Evolutionary conservation across 1,284 basidiomycete species (phyloP), one percentile per base, ranked within the genome.

Genomic region (Ceratobasidium sp.): DNA sequence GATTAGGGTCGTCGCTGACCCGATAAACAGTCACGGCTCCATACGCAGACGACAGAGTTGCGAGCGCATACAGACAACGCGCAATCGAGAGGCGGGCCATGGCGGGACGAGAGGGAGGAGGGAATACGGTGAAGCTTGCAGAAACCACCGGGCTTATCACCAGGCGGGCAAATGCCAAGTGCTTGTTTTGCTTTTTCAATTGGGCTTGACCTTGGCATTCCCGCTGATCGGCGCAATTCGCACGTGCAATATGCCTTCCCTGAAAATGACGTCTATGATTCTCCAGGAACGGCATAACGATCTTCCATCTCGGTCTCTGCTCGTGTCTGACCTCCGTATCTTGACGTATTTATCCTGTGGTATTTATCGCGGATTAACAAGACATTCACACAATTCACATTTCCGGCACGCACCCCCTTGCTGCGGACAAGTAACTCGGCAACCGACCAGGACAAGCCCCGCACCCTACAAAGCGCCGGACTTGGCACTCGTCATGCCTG

Each of bases 61-160:
- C 70, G 10, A 64, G 26, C n/a, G 64, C 64, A 66, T 50, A 66
- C 13, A 50, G 42, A n/a, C 46, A 66, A 44, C 64, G 64, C 44
- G 26, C 44, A 50, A 66, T 26, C 57, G 56, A 74, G 59, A 74
- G 59, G 10, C 70, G 70, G 70, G 70, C 57, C 70, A 74, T 74
- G 42, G 70, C 44, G 44, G 54, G 17, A 26, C 10, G 44, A 26
- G 56, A 42, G 40, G 46, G 26, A 33, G 33, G 13, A 40, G 56
- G 17, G 3, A 33, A 17, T 3, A 46, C 20, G 2, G 26, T 17
- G 5, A 33, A 33, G 33, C 4, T 48, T 44, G 38, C 3, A 42
- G 42, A 10, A 48, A 48, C 46, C 10, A 9, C 64, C 23, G 6
- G 64, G 15, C 59, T 50, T 66, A 26, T 66, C 46, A 66, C 9